Base-by-base conservation (phyloP, 139 green algal genomes). In the Chlorella vulgaris region DNA sequence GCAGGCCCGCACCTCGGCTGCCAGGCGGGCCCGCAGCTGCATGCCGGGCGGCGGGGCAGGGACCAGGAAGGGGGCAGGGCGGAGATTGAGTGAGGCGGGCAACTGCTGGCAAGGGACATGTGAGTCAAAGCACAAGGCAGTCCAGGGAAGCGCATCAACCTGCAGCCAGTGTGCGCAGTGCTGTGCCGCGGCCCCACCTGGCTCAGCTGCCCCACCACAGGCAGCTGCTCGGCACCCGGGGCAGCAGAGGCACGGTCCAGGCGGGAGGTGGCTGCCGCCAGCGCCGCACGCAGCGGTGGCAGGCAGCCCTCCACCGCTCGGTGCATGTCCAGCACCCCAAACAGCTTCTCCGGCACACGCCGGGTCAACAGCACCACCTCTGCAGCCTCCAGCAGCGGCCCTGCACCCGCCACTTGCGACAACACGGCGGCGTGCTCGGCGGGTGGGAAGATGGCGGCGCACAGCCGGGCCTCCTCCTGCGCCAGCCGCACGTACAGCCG, bases 321-420 rank as follows among this genome's bases (percentile, higher is more conserved):
- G 47, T 89, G 85, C 82, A 87, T 87, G 50, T 87, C 85, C 67
- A 89, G 75, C 74, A 84, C 38, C 33, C 81, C 85, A 62, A 80
- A 85, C 40, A 88, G 53, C 84, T 88, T 84, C 4, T 87, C 77
- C 31, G 81, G 77, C 36, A 62, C 43, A 39, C 81, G 69, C 28
- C 58, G 78, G 35, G 33, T 35, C 31, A 33, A 29, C 47, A 87
- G 60, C 28, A 87, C 83, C 47, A 53, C 51, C 38, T 78, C 74
- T 15, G 81, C 82, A 24, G 33, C 47, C 5, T 71, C 53, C 4
- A 76, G 47, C 1, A 82, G 38, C 10, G 65, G 43, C 0, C 58
- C 66, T 0, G 65, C 58, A 21, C 68, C 61, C 36, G 69, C 68
- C 39, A 80, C 80, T 70, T 81, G 80, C 24, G 63, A 50, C 42